Base-by-base conservation (phyloP, 2,329 filamentous ascomycete genomes). In the Sphaerulina musiva region DNA sequence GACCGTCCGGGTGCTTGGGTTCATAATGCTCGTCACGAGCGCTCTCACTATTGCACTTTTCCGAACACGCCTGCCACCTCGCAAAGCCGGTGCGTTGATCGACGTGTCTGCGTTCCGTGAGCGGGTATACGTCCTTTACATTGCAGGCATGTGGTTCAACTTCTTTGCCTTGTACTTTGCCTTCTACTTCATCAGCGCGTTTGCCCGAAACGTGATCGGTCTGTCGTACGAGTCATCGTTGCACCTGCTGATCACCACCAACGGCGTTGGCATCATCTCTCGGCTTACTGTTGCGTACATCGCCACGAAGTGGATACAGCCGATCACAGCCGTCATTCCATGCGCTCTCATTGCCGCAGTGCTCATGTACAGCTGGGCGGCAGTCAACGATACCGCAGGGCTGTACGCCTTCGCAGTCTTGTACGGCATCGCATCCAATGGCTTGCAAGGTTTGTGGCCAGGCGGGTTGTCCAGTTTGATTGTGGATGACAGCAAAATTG, bases 1-100 rank as follows among this genome's bases (percentile, higher is more conserved):
- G 81, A 83, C 83, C 0, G 75, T 84, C 17, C 73, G 83, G 0
- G 74, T 77, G 0, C 74, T 84, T 59, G 83, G 78, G 0, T 77
- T 86, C 47, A 74, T 86, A 36, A 79, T 81, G 20, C 57, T 84
- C 1, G 74, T 70, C 0, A 45, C 68, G 0, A 66, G 70, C 0
- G 49, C 55, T 0, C 45, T 68, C 12, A 70, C 70, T 26, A 62
- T 68, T 20, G 62, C 65, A 1, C 61, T 74, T 14, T 64, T 75
- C 17, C 66, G 65, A 26, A 70, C 73, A 4, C 61, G 74, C 1
- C 56, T 76, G 1, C 72, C 74, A n/a, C 73, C 74, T 1, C 60
- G 73, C 4, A 72, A 69, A 44, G 66, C 65, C 1, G 73, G 72
- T 0, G 72, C 72, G 0, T 20, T 75, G 11, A 61, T 75, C 9